These are phyloP conservation scores for Penicillium sp. DNA, from an alignment of 2,329 filamentous ascomycete species.

Conservation along the genomic window DNA sequence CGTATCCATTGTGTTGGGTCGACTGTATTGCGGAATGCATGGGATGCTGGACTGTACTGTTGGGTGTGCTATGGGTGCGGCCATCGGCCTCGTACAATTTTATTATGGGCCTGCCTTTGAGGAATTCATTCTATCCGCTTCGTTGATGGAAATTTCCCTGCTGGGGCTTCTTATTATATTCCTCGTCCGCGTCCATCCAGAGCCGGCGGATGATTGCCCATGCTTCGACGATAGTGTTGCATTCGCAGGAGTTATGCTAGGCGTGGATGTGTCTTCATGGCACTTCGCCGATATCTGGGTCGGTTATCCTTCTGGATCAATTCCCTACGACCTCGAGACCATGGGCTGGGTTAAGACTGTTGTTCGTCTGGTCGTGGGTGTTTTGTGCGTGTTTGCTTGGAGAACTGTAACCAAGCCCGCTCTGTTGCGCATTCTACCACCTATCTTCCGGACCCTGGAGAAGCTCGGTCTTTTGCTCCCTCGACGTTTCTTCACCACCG, in stretches of 20 bases:
- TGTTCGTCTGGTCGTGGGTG: slow-evolving; percentile 72
- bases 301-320: slow-evolving; percentile 57
- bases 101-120: slow-evolving; percentile 62
- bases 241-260: slow-evolving; percentile 87
- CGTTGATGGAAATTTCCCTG: slow-evolving; percentile 63
- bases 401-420: slow-evolving; percentile 84
- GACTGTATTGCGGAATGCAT: slow-evolving; percentile 98
- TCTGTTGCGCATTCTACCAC: slow-evolving; percentile 74
- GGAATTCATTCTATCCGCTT: slow-evolving; percentile 65
- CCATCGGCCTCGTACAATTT: slow-evolving; percentile 59
- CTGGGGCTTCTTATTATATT: slow-evolving; percentile 67
- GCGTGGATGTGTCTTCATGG: slow-evolving; percentile 80
- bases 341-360: slow-evolving; percentile 66
- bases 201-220: slow-evolving; percentile 93
- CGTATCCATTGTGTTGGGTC: slow-evolving; percentile 82
- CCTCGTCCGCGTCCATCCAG: slow-evolving; percentile 85
- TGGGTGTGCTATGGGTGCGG: slow-evolving; percentile 73
- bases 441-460: slow-evolving; percentile 83
- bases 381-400: slow-evolving; percentile 85
- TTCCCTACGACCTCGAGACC: slow-evolving; percentile 64
- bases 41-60: slow-evolving; percentile 88
- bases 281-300: slow-evolving; percentile 64
- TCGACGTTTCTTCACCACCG: slow-evolving; percentile 84
- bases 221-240: slow-evolving; percentile 96
- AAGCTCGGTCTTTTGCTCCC: slow-evolving; percentile 76